phyloP scores from a whole-genome alignment of 2,329 filamentous ascomycete species.

The Dissoconium aciculare region DNA sequence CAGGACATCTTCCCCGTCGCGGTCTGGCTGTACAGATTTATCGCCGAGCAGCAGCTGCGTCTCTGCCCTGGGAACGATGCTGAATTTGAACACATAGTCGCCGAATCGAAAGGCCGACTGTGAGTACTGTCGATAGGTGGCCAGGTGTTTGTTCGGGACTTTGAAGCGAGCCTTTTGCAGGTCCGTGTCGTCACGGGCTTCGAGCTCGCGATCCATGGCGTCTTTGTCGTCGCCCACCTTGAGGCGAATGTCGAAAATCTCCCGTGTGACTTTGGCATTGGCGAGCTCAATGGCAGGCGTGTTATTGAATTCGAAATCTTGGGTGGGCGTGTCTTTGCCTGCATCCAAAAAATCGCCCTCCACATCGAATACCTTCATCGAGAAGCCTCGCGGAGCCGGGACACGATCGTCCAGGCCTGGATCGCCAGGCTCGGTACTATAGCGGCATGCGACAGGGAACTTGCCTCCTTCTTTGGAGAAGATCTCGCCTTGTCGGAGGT shows the following conservation, averaged over 20 bases:
- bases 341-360: constrained; percentile 28
- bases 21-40: constrained; percentile 25
- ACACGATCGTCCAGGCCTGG: constrained; percentile 29
- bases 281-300: constrained; percentile 34
- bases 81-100: constrained; percentile 35
- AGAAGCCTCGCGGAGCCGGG: constrained; percentile 33
- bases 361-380: constrained; percentile 38
- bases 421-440: constrained; percentile 22
- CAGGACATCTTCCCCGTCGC: constrained; percentile 24
- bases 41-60: constrained; percentile 28
- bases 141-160: constrained; percentile 28
- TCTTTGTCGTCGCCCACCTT: constrained; percentile 25
- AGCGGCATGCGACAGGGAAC: constrained; percentile 25
- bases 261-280: constrained; percentile 31
- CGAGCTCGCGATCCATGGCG: constrained; percentile 30
- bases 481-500: constrained; percentile 31
- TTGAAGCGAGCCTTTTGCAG: constrained; percentile 28
- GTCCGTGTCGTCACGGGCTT: constrained; percentile 24
- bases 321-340: constrained; percentile 25
- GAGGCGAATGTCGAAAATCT: constrained; percentile 31
- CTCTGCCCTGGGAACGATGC: constrained; percentile 29
- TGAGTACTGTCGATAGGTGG: constrained; percentile 29
- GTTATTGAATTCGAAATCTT: constrained; percentile 37
- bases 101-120: constrained; percentile 36
- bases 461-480: constrained; percentile 18